Conservation (phyloP, 2,329 filamentous ascomycete genomes). For the Dactylella cylindrospora region DNA sequence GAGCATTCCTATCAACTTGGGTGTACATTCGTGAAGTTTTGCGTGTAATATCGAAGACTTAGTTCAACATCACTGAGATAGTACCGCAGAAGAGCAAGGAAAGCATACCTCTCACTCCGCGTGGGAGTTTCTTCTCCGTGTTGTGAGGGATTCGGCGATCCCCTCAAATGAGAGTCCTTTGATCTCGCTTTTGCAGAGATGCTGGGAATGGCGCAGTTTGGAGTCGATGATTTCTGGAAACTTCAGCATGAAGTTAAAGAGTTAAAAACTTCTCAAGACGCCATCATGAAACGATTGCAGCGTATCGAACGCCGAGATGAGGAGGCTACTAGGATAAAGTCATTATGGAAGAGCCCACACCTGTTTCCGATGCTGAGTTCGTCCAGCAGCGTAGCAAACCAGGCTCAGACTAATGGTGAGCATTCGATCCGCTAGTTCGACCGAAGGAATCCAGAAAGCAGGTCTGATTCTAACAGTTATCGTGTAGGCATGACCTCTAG, state of each 20-base stretch:
- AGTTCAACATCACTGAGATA: conserved; percentile 10
- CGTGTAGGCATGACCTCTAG: conserved; percentile 29
- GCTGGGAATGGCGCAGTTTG: conserved; percentile 65
- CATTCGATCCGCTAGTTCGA: conserved; percentile 12
- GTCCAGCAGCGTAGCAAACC: conserved; percentile 42
- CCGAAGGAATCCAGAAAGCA: conserved; percentile 2
- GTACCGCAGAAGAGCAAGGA: conserved; percentile 14
- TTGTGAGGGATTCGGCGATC: conserved; percentile 45
- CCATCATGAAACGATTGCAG: conserved; percentile 64
- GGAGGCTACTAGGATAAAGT: conserved; percentile 61
- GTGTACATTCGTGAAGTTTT: no score
- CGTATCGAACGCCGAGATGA: conserved; percentile 64
- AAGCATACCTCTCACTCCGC: conserved; percentile 37
- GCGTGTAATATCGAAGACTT: conserved; percentile 18
- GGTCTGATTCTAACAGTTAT: conserved; percentile 30
- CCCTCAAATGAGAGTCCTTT: conserved; percentile 39
- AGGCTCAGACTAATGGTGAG: conserved; percentile 41
- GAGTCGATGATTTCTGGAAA: conserved; percentile 67
- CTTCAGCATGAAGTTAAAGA: conserved; percentile 65
- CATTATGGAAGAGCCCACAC: conserved; percentile 40
- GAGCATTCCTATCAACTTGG: no score
- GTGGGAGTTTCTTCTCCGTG: conserved; percentile 41
- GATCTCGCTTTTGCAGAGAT: conserved; percentile 36
- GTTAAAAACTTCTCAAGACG: conserved; percentile 62
- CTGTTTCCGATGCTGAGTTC: conserved; percentile 38